A percentile compares a stretch with the other conserved stretches of the same genome.
phyloP scores from a whole-genome alignment of 345 rosid species.

The Hirschfeldia incana region DNA sequence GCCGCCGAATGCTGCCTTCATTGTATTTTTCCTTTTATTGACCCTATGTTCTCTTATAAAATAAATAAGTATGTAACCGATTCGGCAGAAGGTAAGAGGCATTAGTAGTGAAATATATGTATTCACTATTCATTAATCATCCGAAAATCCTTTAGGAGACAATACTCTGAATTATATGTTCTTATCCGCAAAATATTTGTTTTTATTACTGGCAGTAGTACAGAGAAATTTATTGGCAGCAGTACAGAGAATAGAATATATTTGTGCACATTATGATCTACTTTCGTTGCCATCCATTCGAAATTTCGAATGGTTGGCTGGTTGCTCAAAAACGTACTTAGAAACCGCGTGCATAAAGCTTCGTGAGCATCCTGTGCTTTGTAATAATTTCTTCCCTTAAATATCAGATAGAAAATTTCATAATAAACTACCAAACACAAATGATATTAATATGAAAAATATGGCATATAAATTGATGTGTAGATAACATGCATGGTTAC shows the following conservation, averaged over 20 bases:
- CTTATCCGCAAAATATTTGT: slow-evolving; percentile 13
- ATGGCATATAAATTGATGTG: background rate
- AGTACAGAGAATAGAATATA: slow-evolving; percentile 32
- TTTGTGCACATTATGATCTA: slow-evolving; percentile 19
- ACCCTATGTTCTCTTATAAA: background rate
- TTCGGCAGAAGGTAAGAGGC: slow-evolving; percentile 12
- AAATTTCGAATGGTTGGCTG: slow-evolving; percentile 9
- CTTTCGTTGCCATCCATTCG: slow-evolving; percentile 35
- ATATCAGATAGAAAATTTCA: slow-evolving; percentile 1
- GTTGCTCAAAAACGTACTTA: slow-evolving; percentile 34
- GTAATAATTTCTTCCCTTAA: slow-evolving; percentile 3
- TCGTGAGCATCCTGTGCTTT: slow-evolving; percentile 33
- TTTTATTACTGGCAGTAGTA: background rate
- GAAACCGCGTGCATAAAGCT: slow-evolving; percentile 43
- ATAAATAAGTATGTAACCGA: background rate
- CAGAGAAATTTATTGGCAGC: background rate
- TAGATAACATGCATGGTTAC: background rate
- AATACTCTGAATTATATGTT: slow-evolving; percentile 4
- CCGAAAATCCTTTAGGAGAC: background rate
- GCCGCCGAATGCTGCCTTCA: slow-evolving; percentile 23
- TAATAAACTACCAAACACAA: background rate
- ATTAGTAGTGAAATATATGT: slow-evolving; percentile 7
- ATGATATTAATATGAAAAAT: background rate
- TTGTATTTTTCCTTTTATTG: slow-evolving; percentile 27
- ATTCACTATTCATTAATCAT: slow-evolving; percentile 2